phyloP scores from a whole-genome alignment of 441 rosid genomes.

The Croton laevigatus region DNA sequence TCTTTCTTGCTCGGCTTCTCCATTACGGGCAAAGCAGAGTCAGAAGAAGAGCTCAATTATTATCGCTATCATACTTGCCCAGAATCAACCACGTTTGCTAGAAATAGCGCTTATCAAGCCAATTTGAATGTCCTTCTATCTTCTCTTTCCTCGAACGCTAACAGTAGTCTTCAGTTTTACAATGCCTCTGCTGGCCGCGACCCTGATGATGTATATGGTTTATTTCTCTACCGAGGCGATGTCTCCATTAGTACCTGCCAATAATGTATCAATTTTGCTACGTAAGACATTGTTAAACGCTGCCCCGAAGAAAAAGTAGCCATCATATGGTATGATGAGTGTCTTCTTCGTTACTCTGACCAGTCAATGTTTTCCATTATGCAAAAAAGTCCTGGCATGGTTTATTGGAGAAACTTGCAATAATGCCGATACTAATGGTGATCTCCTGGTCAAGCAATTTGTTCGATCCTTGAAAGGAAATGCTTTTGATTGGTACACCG shows the following conservation, averaged over 20 bases:
- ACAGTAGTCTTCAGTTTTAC: conserved; percentile 4
- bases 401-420: too few relatives aligned
- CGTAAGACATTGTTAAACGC: not conserved
- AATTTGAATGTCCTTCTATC: conserved; percentile 11
- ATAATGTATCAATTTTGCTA: conserved; percentile 23
- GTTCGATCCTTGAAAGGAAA: too few relatives aligned
- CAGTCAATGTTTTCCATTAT: not conserved
- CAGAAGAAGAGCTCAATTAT: too few relatives aligned
- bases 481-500: too few relatives aligned
- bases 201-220: conserved; percentile 15
- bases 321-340: conserved; percentile 30
- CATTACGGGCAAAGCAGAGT: too few relatives aligned
- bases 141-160: not conserved
- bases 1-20: too few relatives aligned
- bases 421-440: too few relatives aligned
- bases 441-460: too few relatives aligned
- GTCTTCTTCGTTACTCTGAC: conserved; percentile 34
- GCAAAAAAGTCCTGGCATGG: too few relatives aligned
- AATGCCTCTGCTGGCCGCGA: not conserved
- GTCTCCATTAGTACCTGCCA: conserved; percentile 2
- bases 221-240: conserved; percentile 29
- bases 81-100: not conserved
- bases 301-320: conserved; percentile 22
- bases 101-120: not conserved
- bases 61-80: not conserved